Base-by-base conservation (phyloP, 176 grass and related monocot genomes). In the Melocanna baccifera region DNA sequence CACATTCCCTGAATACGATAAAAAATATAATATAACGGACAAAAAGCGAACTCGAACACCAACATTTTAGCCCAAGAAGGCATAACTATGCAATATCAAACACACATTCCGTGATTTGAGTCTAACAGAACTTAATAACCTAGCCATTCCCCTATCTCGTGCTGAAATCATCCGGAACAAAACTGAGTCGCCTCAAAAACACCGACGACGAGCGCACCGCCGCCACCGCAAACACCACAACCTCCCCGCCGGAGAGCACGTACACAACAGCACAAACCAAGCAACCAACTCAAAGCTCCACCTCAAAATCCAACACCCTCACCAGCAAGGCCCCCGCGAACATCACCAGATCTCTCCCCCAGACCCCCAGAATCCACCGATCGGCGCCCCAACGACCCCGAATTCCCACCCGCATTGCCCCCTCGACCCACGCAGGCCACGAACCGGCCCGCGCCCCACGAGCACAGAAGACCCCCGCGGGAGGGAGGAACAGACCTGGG, bases 321-420 rank as follows among this genome's bases (percentile, higher is more conserved):
- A 14, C 7, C 62, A n/a, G 22, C 55, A 58, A 57, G 20, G 37
- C 3, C 8, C 46, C 71, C 18, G 36, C 9, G 55, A n/a, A 58
- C 65, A 46, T 14, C 48, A 22, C 66, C 75, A 78, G 83, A 85
- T 78, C 74, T 71, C 74, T 14, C 14, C 58, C 28, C 74, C 7
- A 48, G 32, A 56, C 42, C 5, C 37, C 37, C 40, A 25, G 43
- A 69, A 28, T 43, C 40, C 28, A 69, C 65, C 73, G 62, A 84
- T 80, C 74, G 70, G 6, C 48, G 16, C 87, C 28, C 29, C 57
- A 40, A 69, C 29, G 6, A 41, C 62, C 61, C 22, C 76, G 2
- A 66, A 57, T 67, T 43, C 15, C 76, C 30, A 89, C 48, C 69
- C 8, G 22, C 81, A 80, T 85, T 89, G 76, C 40, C 41, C 59